Conservation (phyloP, 1,139 yeast species). For the Suhomyces choctaworum region DNA sequence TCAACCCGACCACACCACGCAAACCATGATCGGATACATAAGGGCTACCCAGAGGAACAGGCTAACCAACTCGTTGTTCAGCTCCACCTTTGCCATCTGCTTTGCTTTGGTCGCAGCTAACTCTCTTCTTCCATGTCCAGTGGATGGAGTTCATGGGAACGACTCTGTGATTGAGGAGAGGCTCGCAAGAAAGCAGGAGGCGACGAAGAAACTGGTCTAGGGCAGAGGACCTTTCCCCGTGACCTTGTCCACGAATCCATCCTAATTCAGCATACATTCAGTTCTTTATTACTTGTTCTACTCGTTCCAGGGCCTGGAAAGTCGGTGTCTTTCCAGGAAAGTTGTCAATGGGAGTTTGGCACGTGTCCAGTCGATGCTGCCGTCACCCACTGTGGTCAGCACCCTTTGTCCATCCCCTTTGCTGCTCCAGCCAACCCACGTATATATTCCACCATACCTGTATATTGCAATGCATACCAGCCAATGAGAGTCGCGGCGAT, state of each 20-base stretch:
- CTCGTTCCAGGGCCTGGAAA: no score
- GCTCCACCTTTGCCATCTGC: constrained; percentile 74
- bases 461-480: constrained; percentile 7
- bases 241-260: no score
- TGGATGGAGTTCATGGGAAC: constrained; percentile 49
- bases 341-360: no score
- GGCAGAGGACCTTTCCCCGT: no score
- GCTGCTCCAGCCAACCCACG: no score
- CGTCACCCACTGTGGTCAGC: no score
- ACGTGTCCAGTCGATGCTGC: no score
- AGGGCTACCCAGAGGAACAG: constrained; percentile 57
- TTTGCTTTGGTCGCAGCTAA: constrained; percentile 70
- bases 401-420: no score
- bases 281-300: no score
- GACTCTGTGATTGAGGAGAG: constrained; percentile 41
- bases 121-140: constrained; percentile 74
- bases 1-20: background rate
- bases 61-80: constrained; percentile 66
- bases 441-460: constrained; percentile 3
- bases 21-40: constrained; percentile 31
- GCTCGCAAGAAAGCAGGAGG: constrained; percentile 16
- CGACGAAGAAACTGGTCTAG: background rate
- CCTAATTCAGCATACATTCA: no score
- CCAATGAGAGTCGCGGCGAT: constrained; percentile 5
- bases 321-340: no score